phyloP scores from a whole-genome alignment of 345 rosid genomes.

The Adansonia digitata region DNA sequence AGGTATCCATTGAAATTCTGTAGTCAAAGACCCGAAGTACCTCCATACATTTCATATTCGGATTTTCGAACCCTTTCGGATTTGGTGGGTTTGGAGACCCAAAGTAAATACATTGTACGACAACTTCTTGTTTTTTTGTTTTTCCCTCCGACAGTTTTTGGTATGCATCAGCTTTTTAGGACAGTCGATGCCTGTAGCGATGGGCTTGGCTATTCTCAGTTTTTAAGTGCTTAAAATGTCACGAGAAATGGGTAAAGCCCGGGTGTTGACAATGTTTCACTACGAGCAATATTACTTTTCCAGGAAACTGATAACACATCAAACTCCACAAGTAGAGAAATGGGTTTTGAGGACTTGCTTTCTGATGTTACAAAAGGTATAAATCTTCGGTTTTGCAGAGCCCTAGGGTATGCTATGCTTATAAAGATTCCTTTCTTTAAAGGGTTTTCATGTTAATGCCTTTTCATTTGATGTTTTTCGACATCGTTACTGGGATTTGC shows the following conservation, averaged over 20 bases:
- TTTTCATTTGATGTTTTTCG: slow-evolving; percentile 6
- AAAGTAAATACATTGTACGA: no score
- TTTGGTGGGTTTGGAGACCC: no score
- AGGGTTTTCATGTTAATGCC: background rate
- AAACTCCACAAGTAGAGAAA: slow-evolving; percentile 20
- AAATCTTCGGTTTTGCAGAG: slow-evolving; percentile 48
- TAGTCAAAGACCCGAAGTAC: no score
- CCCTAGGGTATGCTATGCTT: slow-evolving; percentile 46
- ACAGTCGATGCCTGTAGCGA: background rate
- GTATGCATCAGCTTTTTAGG: background rate
- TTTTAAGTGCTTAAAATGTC: background rate
- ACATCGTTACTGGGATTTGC: slow-evolving; percentile 29
- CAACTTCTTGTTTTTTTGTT: no score
- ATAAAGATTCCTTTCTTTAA: background rate
- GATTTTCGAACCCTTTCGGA: no score
- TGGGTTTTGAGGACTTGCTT: slow-evolving; percentile 36
- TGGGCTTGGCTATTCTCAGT: background rate
- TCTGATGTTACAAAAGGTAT: slow-evolving; percentile 29
- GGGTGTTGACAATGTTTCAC: background rate
- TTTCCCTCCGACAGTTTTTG: background rate
- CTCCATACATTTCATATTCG: no score
- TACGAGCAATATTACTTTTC: background rate
- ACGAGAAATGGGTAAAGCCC: background rate
- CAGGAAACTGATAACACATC: slow-evolving; percentile 13
- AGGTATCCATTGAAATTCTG: no score